Percentiles rank a stretch among this genome's conserved stretches.
Conservation (phyloP, 192 early-diverging fungal species). For the Dissophora ornata region DNA sequence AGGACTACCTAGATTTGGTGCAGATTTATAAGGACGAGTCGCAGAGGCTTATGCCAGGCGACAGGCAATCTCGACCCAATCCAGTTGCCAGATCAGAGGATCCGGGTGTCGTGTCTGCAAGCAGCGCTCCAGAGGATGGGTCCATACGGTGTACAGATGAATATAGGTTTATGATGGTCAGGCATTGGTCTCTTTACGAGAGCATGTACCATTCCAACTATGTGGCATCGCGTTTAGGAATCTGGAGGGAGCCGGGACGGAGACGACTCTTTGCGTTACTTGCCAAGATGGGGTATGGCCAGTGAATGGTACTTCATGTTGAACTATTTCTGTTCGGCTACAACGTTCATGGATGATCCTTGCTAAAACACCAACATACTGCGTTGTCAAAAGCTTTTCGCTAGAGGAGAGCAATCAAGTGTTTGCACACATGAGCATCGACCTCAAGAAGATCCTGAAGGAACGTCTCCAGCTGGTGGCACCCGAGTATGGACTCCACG, state of each 20-base stretch:
- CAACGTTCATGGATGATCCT: constrained; percentile 6
- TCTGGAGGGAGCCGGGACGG: constrained; percentile 89
- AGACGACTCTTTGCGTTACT: constrained; percentile 83
- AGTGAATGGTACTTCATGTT: not conserved
- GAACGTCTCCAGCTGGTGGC: constrained; percentile 75
- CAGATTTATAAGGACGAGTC: constrained; percentile 78
- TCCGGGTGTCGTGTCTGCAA: not conserved
- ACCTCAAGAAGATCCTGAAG: constrained; percentile 77
- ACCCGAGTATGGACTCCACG: constrained; percentile 82
- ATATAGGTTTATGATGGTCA: constrained; percentile 84
- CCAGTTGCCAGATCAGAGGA: not conserved
- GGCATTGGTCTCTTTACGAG: constrained; percentile 93
- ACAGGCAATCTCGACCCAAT: not conserved
- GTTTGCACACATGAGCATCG: constrained; percentile 79
- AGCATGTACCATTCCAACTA: constrained; percentile 90
- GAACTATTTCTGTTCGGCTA: not conserved
- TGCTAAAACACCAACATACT: not conserved
- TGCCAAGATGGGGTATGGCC: constrained; percentile 86
- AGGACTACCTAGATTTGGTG: constrained; percentile 74
- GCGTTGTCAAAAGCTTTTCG: constrained; percentile 71
- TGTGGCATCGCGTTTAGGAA: constrained; percentile 86
- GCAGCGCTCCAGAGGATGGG: constrained; percentile 59
- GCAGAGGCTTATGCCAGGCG: constrained; percentile 59
- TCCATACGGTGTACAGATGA: constrained; percentile 77
- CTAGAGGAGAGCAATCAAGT: constrained; percentile 80